Percentiles rank a stretch among this genome's conserved stretches.
These are phyloP conservation scores for Stropharia rugosoannulata DNA, from an alignment of 768 basidiomycete genomes.

Conservation along the genomic window DNA sequence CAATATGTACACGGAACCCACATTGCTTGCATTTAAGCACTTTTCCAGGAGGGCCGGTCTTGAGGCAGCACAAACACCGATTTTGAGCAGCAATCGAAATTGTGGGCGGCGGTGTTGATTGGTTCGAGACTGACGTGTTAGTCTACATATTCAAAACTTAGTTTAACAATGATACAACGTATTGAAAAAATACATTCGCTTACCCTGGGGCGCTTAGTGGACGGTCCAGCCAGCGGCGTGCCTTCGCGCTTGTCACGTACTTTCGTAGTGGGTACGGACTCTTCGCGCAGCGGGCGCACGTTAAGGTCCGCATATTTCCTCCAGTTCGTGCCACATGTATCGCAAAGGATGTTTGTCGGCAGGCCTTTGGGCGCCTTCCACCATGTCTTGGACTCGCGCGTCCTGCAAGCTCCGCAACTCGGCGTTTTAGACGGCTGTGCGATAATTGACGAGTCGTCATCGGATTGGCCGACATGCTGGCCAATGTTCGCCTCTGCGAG, in stretches of 20 bases:
- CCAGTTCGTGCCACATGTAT: slow-evolving; percentile 85
- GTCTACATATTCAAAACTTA: slow-evolving; percentile 35
- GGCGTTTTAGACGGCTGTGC: slow-evolving; percentile 51
- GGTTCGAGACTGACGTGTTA: slow-evolving; percentile 34
- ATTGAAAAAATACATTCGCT: not conserved
- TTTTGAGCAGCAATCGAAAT: slow-evolving; percentile 55
- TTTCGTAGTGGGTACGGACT: slow-evolving; percentile 52
- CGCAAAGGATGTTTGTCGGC: slow-evolving; percentile 76
- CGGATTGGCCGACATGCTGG: slow-evolving; percentile 51
- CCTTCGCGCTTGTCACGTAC: slow-evolving; percentile 69
- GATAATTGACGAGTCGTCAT: slow-evolving; percentile 80
- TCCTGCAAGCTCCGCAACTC: slow-evolving; percentile 83
- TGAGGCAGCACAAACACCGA: slow-evolving; percentile 74
- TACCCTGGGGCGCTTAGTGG: slow-evolving; percentile 46
- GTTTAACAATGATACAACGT: not conserved
- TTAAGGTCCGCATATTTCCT: slow-evolving; percentile 92
- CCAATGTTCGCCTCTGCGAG: slow-evolving; percentile 39
- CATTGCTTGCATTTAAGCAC: slow-evolving; percentile 85
- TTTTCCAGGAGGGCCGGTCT: slow-evolving; percentile 71
- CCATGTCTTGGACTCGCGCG: slow-evolving; percentile 77
- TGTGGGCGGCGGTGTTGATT: slow-evolving; percentile 66
- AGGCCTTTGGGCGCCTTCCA: slow-evolving; percentile 93
- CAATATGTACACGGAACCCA: slow-evolving; percentile 76
- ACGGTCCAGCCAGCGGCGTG: slow-evolving; percentile 44
- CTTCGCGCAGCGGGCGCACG: slow-evolving; percentile 70